Percentiles rank a stretch among this genome's conserved stretches.
Evolutionary conservation across 257 asterid species (phyloP).

Genomic region (Solanum neorickii): DNA sequence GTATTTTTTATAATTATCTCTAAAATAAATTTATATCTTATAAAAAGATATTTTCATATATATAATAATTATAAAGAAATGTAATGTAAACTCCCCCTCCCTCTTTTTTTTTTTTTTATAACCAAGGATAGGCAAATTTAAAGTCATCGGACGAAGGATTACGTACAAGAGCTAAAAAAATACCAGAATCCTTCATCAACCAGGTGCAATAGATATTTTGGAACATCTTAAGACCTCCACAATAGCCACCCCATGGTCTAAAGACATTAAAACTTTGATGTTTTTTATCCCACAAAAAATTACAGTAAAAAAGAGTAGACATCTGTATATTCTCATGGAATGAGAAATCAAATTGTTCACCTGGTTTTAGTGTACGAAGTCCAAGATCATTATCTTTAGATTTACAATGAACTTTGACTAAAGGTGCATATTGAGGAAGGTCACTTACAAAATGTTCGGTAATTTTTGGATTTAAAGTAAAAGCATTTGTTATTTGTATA

Average conservation of each 20-base stretch:
- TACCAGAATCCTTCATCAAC: neutral
- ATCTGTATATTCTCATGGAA: neutral
- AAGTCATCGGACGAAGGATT: neutral
- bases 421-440: neutral
- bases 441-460: neutral
- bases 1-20: neutral
- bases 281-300: neutral
- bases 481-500: neutral
- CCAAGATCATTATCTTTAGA: neutral
- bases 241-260: neutral
- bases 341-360: neutral
- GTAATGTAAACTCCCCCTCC: neutral
- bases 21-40: neutral
- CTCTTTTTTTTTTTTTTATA: too few species aligned
- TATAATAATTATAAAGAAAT: too few species aligned
- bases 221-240: neutral
- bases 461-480: neutral
- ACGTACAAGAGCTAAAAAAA: neutral
- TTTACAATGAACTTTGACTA: neutral
- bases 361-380: neutral
- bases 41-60: neutral
- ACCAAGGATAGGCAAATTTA: neutral
- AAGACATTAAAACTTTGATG: neutral
- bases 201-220: neutral
- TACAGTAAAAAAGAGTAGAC: neutral